Evolutionary conservation across 2,329 filamentous ascomycete species (phyloP).

Genomic region (Calonectria leucothoes): DNA sequence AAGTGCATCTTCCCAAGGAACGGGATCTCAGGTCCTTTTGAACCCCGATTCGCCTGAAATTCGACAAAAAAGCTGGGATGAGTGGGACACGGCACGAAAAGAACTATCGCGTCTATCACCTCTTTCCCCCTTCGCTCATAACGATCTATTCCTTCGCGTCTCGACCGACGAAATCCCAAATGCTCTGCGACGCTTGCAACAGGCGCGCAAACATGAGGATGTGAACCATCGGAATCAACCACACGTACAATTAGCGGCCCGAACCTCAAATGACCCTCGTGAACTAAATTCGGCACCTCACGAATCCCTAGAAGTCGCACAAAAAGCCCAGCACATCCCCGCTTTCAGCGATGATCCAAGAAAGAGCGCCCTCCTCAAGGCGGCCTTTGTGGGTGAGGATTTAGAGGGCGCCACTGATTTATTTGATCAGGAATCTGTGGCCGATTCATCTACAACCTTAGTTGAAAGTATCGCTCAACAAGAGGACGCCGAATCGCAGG

Average conservation of each 20-base stretch:
- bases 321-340: neutral
- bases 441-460: neutral
- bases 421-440: neutral
- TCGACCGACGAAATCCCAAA: slow-evolving; percentile 26
- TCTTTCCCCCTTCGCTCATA: slow-evolving; percentile 26
- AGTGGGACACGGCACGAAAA: slow-evolving; percentile 40
- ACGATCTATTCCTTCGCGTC: slow-evolving; percentile 29
- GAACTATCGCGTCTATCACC: slow-evolving; percentile 37
- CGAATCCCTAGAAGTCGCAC: neutral
- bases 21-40: neutral
- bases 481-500: neutral
- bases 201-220: neutral
- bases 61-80: slow-evolving; percentile 36
- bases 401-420: neutral
- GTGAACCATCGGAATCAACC: neutral
- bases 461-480: neutral
- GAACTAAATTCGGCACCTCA: neutral
- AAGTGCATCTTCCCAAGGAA: slow-evolving; percentile 21
- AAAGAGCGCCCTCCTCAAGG: neutral
- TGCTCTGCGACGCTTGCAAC: neutral
- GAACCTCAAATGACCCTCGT: neutral
- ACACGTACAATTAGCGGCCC: neutral
- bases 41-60: slow-evolving; percentile 9
- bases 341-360: neutral
- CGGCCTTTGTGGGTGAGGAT: neutral